Evolutionary conservation across 495 filamentous ascomycete genomes (phyloP), one percentile per base, ranked within the genome.

Genomic region (Friedmanniomyces simplex): DNA sequence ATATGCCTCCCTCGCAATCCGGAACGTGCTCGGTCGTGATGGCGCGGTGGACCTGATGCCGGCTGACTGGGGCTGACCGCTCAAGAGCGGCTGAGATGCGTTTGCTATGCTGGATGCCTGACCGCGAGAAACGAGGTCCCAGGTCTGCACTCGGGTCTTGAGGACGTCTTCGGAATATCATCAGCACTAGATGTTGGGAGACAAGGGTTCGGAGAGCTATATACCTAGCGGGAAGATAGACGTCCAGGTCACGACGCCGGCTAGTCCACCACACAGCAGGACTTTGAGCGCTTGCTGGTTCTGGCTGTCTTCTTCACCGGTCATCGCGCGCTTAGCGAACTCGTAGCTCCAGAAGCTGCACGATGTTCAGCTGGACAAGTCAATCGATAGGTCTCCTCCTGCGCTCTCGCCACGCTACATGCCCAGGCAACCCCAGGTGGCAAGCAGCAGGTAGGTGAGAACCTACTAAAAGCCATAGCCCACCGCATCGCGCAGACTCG

Each of bases 381-480:
- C 3, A 3, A 32, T 10, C 28, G 28, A 32, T 10, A 10, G 28
- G 10, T 10, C 28, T 32, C 28, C 3, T 32, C 28, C 3, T 32
- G 3, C 28, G 10, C 28, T 3, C 28, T 32, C 10, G 28, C 28
- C 10, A 10, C 28, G 10, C 10, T 32, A 10, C 10, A 32, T 32
- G 28, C 28, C 10, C 28, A 10, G 10, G 28, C 28, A 32, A 32
- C 28, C 28, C 28, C 28, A 32, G 4, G 4, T 3, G 28, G 4
- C 4, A 32, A 10, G 28, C 10, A 10, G 28, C 28, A 32, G 10
- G 28, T 32, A 32, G 3, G 28, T 32, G 14, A 22, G 60, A n/a
- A 58, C 79, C 61, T 79, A 85, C 82, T 95, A 95, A 66, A 95
- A 95, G 2, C 90, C 90, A 68, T 94, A 95, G 20, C 90, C 90